These are phyloP conservation scores for Oxytropis ochrocephala DNA, from an alignment of 306 rosid genomes.

Conservation along the genomic window DNA sequence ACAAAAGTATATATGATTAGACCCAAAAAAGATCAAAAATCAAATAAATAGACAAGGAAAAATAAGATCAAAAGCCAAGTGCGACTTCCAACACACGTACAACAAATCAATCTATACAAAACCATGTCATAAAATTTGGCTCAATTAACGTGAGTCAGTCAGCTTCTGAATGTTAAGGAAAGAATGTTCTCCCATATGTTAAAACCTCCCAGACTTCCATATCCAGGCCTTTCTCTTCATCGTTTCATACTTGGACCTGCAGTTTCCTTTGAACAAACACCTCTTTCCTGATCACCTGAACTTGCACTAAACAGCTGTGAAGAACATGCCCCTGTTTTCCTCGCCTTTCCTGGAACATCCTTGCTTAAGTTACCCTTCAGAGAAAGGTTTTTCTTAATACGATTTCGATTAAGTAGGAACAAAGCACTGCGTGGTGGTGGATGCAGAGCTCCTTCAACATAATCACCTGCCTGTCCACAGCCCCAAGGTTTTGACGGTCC, in stretches of 20 bases:
- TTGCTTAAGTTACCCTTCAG: constrained; percentile 48
- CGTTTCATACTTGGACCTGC: constrained; percentile 39
- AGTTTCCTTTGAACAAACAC: constrained; percentile 49
- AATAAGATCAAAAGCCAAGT: neutral
- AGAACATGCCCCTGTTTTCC: constrained; percentile 38
- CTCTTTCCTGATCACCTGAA: constrained; percentile 43
- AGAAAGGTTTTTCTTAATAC: constrained; percentile 56
- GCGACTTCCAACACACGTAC: constrained; percentile 10
- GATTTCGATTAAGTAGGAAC: constrained; percentile 58
- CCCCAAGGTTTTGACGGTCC: constrained; percentile 72
- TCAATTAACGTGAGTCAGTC: constrained; percentile 14
- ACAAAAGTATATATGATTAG: neutral
- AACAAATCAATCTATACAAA: constrained; percentile 30
- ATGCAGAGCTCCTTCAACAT: constrained; percentile 68
- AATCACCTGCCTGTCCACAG: constrained; percentile 60
- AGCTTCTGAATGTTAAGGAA: constrained; percentile 17
- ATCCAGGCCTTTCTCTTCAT: constrained; percentile 28
- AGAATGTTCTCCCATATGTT: neutral
- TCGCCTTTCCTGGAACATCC: constrained; percentile 65
- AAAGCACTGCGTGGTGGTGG: constrained; percentile 52
- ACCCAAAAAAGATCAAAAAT: neutral
- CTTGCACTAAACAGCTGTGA: constrained; percentile 44
- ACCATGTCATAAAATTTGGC: constrained; percentile 16
- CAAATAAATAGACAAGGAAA: neutral
- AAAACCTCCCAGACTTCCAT: constrained; percentile 1